phyloP scores from a whole-genome alignment of 192 early-diverging fungal genomes.

The Chytriomyces confervae region DNA sequence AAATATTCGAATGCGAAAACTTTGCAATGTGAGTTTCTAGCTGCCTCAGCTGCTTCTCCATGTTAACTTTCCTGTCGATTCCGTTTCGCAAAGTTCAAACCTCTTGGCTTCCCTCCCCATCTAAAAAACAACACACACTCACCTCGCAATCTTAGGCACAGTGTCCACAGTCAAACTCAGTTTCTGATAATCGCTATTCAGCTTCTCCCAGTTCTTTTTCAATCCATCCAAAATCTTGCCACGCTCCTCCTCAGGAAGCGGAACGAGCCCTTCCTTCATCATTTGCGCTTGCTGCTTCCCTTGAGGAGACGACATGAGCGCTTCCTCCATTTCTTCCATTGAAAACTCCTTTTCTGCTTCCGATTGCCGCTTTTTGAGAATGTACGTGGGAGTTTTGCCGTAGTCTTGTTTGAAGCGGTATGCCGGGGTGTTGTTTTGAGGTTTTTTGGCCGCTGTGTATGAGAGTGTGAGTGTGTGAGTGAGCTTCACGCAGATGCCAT shows the following conservation, averaged over 20 bases:
- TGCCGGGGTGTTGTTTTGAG: conserved; percentile 24
- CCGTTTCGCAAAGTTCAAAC: not conserved
- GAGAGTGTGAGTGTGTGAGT: not conserved
- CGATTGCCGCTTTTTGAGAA: conserved; percentile 34
- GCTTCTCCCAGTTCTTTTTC: conserved; percentile 56
- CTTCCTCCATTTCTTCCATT: conserved; percentile 38
- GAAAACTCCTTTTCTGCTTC: conserved; percentile 20
- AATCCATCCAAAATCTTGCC: conserved; percentile 56
- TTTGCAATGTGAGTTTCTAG: conserved; percentile 60
- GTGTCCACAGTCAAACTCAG: conserved; percentile 66
- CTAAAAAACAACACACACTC: conserved; percentile 5
- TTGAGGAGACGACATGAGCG: conserved; percentile 13
- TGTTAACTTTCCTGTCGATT: conserved; percentile 59
- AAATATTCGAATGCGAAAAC: conserved; percentile 61
- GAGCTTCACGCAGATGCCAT: not conserved
- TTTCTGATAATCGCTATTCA: conserved; percentile 62
- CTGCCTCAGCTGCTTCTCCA: conserved; percentile 66
- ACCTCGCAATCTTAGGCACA: conserved; percentile 68
- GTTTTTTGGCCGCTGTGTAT: conserved; percentile 48
- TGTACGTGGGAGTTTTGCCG: conserved; percentile 52
- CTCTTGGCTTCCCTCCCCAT: not conserved
- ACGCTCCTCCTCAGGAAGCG: conserved; percentile 59
- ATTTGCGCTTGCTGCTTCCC: conserved; percentile 29
- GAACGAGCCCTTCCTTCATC: conserved; percentile 40
- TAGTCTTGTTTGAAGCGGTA: conserved; percentile 57